Evolutionary conservation across 345 rosid species (phyloP).

Genomic region (Lagerstroemia speciosa): DNA sequence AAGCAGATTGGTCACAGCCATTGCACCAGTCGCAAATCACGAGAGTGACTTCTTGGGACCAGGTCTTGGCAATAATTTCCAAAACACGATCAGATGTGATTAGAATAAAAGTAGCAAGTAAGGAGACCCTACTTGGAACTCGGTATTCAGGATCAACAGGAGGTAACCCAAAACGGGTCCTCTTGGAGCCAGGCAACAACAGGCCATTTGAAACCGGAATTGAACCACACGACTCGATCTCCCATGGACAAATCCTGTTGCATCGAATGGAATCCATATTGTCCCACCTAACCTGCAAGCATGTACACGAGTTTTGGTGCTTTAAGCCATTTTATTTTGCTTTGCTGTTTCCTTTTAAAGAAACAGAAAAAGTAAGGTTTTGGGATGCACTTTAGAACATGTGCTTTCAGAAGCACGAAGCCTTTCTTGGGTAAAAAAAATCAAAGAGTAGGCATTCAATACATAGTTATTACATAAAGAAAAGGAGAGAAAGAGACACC

Average conservation of each 20-base stretch:
- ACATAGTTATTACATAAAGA: background rate
- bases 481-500: background rate
- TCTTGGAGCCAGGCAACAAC: constrained; percentile 54
- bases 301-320: background rate
- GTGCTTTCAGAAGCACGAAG: background rate
- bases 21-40: background rate
- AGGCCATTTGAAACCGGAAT: constrained; percentile 44
- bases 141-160: constrained; percentile 61
- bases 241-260: constrained; percentile 93
- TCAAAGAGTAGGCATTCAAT: background rate
- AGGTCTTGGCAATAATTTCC: background rate
- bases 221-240: constrained; percentile 66
- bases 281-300: constrained; percentile 85
- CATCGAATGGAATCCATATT: constrained; percentile 48
- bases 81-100: background rate
- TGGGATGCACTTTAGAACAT: background rate
- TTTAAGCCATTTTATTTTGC: background rate
- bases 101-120: background rate
- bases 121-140: constrained; percentile 44
- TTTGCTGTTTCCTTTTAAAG: background rate
- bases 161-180: constrained; percentile 71
- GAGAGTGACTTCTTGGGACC: background rate
- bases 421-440: background rate
- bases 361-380: background rate
- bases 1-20: background rate